Percentiles rank a stretch among this genome's conserved stretches.
Conservation (phyloP, 2,329 filamentous ascomycete species). For the Lasiodiplodia citricola region DNA sequence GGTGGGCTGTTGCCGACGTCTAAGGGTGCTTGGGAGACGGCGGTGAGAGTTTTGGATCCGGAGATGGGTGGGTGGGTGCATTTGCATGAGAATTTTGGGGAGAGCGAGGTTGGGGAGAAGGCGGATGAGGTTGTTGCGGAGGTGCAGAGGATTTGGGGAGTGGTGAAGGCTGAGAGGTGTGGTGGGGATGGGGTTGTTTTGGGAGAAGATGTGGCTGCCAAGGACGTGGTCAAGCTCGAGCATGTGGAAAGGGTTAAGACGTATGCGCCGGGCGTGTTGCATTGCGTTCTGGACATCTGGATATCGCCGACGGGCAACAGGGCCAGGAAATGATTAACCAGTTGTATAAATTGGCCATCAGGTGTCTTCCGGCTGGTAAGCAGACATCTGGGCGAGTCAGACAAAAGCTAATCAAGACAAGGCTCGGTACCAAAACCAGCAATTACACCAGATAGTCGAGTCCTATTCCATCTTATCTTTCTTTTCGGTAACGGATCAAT, state of each 20-base stretch:
- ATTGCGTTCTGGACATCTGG: slow-evolving; percentile 64
- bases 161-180: slow-evolving; percentile 51
- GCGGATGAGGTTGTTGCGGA: slow-evolving; percentile 46
- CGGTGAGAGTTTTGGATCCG: slow-evolving; percentile 54
- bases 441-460: too few species aligned
- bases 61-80: slow-evolving; percentile 61
- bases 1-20: slow-evolving; percentile 63
- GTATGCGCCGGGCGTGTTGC: slow-evolving; percentile 66
- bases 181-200: slow-evolving; percentile 3
- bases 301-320: slow-evolving; percentile 29
- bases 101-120: slow-evolving; percentile 32
- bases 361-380: not conserved
- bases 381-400: not conserved
- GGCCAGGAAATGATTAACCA: not conserved
- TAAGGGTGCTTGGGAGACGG: slow-evolving; percentile 53
- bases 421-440: not conserved
- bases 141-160: slow-evolving; percentile 41
- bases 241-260: slow-evolving; percentile 61
- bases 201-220: not conserved
- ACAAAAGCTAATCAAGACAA: not conserved
- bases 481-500: not conserved
- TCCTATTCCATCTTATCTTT: not conserved
- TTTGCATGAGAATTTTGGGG: slow-evolving; percentile 65
- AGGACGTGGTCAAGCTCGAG: slow-evolving; percentile 48
- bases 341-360: not conserved